Evolutionary conservation across 2,329 filamentous ascomycete species (phyloP), one percentile per base, ranked within the genome.

Genomic region (Aspergillus unguis): DNA sequence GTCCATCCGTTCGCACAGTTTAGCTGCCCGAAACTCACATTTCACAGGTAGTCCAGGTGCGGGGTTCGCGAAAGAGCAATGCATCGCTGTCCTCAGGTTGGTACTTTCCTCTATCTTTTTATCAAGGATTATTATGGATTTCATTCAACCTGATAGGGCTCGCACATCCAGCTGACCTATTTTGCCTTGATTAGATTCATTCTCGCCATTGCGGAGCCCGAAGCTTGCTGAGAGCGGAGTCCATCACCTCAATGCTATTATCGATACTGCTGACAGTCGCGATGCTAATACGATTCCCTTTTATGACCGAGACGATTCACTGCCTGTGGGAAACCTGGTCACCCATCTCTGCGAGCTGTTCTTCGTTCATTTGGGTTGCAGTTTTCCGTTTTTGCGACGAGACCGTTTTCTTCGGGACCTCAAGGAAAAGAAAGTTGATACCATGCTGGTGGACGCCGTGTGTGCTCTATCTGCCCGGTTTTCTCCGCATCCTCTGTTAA

Each of bases 371-470:
- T 77, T 95, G 3, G 90, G 90, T 6, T 94, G 88, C 71, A 95
- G 87, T 64, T 95, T 91, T 63, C 89, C 89, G 0, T 96, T 95
- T 61, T 69, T 95, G 26, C 86, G 86, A 50, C 80, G 85, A 50
- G 79, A 85, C 10, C 84, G 86, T 47, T 92, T 94, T 56, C 75
- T 90, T 43, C 80, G 80, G n/a, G 82, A 90, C 67, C 79, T 95
- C 9, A 84, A 85, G 64, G 89, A 92, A 58, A 95, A 94, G 66
- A 82, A 84, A 48, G 82, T 92, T 5, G 90, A 95, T 62, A 83
- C 89, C 0, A 94, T 95, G 57, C 76, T 96, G 1, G 90, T 95
- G 2, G 90, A 95, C 69, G 86, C 90, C 4, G 86, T 95, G 10
- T 95, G 91, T 65, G 86, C 89, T 3, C 72, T 95, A 43, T 85